Conservation (phyloP, 164 flowering plant genomes). For the Vitis cinerea region DNA sequence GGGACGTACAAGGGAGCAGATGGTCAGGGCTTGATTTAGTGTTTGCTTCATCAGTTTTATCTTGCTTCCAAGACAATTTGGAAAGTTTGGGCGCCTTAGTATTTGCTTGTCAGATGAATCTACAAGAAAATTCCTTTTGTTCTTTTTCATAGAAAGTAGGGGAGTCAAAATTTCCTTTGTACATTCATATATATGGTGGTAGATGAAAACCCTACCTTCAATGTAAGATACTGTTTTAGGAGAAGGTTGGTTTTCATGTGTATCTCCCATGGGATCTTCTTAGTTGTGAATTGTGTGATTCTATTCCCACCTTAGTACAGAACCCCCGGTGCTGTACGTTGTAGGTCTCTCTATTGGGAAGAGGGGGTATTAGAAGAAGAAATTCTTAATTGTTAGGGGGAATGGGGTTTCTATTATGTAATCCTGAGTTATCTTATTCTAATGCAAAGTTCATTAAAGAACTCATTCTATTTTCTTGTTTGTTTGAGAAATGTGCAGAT, state of each 20-base stretch:
- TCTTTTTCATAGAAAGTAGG: constrained; percentile 1
- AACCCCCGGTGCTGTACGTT: not conserved
- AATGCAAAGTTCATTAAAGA: not conserved
- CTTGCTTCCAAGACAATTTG: not conserved
- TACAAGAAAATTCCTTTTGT: not conserved
- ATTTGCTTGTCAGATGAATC: not conserved
- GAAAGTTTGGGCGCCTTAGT: constrained; percentile 3
- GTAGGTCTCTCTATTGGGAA: not conserved
- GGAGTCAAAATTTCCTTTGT: constrained; percentile 23
- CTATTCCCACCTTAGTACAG: not conserved
- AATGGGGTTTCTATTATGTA: not conserved
- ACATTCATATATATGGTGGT: constrained; percentile 16
- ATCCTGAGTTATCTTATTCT: not conserved
- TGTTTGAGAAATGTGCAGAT: not conserved
- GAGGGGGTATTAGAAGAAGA: not conserved
- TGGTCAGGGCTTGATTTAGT: constrained; percentile 27
- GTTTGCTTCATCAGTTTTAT: not conserved
- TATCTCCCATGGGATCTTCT: constrained; percentile 2
- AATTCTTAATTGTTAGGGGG: not conserved
- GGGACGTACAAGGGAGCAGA: constrained; percentile 29
- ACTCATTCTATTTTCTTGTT: not conserved
- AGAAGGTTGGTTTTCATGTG: constrained; percentile 9
- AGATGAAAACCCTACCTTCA: constrained; percentile 20
- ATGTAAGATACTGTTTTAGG: constrained; percentile 22
- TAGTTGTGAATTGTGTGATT: not conserved